Evolutionary conservation across 768 basidiomycete species (phyloP).

Genomic region (Lactifluus echinatus): DNA sequence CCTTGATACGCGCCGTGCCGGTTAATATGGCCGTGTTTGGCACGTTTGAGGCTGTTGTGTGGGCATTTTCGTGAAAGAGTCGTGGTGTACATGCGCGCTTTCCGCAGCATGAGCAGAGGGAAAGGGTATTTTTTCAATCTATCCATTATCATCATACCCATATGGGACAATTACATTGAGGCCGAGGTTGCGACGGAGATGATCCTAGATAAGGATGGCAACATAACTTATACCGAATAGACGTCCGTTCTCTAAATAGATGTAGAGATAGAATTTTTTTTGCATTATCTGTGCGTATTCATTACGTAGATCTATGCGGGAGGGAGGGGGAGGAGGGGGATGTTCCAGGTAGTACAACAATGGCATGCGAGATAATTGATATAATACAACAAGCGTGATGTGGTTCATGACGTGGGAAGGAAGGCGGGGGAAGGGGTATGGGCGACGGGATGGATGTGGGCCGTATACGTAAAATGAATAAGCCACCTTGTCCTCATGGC

Average conservation of each 20-base stretch:
- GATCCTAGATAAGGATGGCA: not conserved
- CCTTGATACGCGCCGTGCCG: constrained; percentile 74
- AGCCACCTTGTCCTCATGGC: not conserved
- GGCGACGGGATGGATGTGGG: not conserved
- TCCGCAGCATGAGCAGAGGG: too few relatives aligned
- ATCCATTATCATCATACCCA: too few relatives aligned
- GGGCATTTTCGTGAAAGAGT: constrained; percentile 24
- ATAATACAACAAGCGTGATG: constrained; percentile 1
- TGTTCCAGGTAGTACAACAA: not conserved
- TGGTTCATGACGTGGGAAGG: not conserved
- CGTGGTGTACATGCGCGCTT: too few relatives aligned
- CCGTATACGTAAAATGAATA: constrained; percentile 8
- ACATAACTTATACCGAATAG: too few relatives aligned
- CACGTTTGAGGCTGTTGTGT: constrained; percentile 57
- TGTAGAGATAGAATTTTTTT: not conserved
- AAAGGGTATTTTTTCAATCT: too few relatives aligned
- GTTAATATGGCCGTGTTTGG: constrained; percentile 82
- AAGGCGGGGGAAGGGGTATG: not conserved
- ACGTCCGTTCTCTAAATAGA: not conserved
- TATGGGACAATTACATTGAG: too few relatives aligned
- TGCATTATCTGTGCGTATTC: not conserved
- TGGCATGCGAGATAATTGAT: not conserved
- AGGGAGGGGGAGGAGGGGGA: not conserved
- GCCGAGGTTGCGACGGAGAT: not conserved
- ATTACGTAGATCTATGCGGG: constrained; percentile 11